Evolutionary conservation across 2,329 filamentous ascomycete species (phyloP), one percentile per base, ranked within the genome.

Genomic region (Beauveria sp.): DNA sequence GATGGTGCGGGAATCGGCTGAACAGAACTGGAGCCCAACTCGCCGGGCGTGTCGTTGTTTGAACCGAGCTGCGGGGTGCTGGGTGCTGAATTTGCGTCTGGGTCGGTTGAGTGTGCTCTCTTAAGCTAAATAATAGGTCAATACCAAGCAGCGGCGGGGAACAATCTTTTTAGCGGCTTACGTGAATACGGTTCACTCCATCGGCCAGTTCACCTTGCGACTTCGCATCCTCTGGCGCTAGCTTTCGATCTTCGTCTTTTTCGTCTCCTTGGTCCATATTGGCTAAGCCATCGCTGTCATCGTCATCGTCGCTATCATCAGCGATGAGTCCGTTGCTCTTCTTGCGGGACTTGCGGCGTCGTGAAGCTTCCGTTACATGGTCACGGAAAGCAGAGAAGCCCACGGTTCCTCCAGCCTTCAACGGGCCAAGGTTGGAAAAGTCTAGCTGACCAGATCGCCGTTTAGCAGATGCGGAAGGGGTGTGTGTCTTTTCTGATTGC

Each of bases 371-470:
- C 18, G 80, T 75, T 46, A 85, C 81, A 62, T 82, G 80, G 65
- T 96, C 92, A 60, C 93, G 86, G 78, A 97, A 97, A 16, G 90
- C 85, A 3, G 91, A 88, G 73, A 96, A 98, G 42, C 93, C 93
- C 53, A 96, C 90, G 0, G 91, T 93, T 28, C 93, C 92, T n/a
- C 86, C 85, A 3, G 90, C 83, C 73, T 96, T 96, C 24, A 98
- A 80, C 0, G 93, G 92, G 3, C 88, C 89, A 10, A 98, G 82
- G 62, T 84, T 91, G 16, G 90, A 88, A 70, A 98, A 93, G 75
- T 97, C 91, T 1, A 93, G 83, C 67, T 91, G 89, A 8, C 88
- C 83, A 3, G 92, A 96, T 68, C 91, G 88, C 68, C 93, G 84
- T 75, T 96, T 96, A n/a, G 77, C 75, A 8, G 82, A 80, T 45